phyloP scores from a whole-genome alignment of 176 grass and related monocot genomes.

The Carex cristatella region DNA sequence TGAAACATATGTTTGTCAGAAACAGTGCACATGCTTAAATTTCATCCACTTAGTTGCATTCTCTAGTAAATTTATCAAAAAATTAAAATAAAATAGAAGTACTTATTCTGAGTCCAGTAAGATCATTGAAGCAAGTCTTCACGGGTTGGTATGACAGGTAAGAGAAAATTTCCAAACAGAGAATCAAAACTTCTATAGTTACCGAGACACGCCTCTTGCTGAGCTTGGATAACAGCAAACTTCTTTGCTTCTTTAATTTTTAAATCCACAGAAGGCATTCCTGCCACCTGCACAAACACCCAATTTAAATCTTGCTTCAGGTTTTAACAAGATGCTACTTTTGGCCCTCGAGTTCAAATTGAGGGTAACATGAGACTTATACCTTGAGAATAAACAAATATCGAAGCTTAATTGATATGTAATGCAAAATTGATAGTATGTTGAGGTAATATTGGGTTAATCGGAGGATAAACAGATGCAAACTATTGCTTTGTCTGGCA shows the following conservation, averaged over 20 bases:
- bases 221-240: constrained; percentile 58
- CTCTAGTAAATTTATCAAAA: not conserved
- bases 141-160: constrained; percentile 62
- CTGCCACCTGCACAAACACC: constrained; percentile 38
- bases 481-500: not conserved
- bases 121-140: constrained; percentile 30
- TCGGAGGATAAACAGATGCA: not conserved
- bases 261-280: constrained; percentile 28
- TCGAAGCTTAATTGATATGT: not conserved
- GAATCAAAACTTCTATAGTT: constrained; percentile 82
- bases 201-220: constrained; percentile 70
- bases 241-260: constrained; percentile 65
- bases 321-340: not conserved
- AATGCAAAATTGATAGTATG: not conserved
- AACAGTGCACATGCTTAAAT: not conserved
- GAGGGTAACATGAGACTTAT: not conserved
- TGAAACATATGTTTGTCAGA: not conserved
- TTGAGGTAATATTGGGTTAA: not conserved
- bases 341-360: not conserved
- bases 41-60: not conserved
- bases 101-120: not conserved
- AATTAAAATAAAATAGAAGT: not conserved
- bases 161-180: constrained; percentile 70
- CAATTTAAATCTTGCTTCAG: not conserved
- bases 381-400: not conserved